Evolutionary conservation across 164 flowering plant species (phyloP).

Genomic region (grape (Vitis vinifera)): DNA sequence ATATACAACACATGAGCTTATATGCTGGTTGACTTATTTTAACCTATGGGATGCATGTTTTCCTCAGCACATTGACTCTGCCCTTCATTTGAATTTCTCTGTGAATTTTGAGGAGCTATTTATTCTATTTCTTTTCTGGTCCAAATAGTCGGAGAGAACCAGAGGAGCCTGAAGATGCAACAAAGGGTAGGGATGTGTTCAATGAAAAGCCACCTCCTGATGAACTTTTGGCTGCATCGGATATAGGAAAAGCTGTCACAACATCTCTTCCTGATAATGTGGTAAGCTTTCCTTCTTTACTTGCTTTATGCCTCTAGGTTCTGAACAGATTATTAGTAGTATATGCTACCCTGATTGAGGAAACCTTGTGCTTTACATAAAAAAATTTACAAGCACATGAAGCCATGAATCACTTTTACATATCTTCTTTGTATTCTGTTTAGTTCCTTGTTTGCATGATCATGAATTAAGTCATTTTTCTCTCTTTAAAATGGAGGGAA

Average conservation of each 20-base stretch:
- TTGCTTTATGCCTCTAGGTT: not conserved
- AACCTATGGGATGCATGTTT: too few species aligned
- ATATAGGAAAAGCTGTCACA: slow-evolving; percentile 82
- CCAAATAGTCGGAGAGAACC: slow-evolving; percentile 85
- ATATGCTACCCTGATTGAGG: not conserved
- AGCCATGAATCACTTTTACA: not conserved
- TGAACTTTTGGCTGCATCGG: slow-evolving; percentile 91
- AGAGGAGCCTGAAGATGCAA: slow-evolving; percentile 98
- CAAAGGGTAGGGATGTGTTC: slow-evolving; percentile 97
- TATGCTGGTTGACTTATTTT: not conserved
- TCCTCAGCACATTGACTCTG: too few species aligned
- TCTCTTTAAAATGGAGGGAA: not conserved
- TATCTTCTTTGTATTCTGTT: too few species aligned
- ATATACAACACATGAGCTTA: not conserved
- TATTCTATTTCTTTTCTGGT: slow-evolving; percentile 5
- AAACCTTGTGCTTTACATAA: not conserved
- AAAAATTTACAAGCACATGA: too few species aligned
- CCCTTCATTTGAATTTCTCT: not conserved
- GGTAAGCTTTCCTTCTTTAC: slow-evolving; percentile 47
- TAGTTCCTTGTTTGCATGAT: too few species aligned
- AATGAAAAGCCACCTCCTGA: slow-evolving; percentile 99
- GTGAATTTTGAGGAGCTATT: not conserved
- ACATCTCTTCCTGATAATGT: slow-evolving; percentile 98
- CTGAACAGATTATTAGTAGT: not conserved
- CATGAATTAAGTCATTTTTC: not conserved